Conservation (phyloP, 2,329 filamentous ascomycete genomes). For the Teratosphaeria epicoccoides region DNA sequence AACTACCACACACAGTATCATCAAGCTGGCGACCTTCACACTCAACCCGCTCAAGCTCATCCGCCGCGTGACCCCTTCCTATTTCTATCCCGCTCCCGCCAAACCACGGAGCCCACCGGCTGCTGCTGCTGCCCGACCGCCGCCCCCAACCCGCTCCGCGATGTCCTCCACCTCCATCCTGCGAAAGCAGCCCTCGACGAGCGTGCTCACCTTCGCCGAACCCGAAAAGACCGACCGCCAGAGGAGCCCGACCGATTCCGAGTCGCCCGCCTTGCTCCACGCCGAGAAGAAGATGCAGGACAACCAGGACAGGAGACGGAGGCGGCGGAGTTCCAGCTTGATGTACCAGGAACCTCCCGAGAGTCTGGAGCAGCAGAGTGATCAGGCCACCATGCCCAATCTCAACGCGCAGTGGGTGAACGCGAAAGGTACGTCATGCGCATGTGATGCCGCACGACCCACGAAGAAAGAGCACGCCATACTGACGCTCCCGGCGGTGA, state of each 20-base stretch:
- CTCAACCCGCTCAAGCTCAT: conserved; percentile 15
- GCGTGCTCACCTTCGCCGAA: conserved; percentile 69
- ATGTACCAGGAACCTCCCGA: conserved; percentile 96
- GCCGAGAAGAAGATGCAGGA: conserved; percentile 42
- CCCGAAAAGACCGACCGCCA: conserved; percentile 47
- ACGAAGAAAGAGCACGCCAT: conserved; percentile 5
- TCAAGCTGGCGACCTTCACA: conserved; percentile 4
- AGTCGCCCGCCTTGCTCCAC: conserved; percentile 20
- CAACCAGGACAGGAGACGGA: conserved; percentile 41
- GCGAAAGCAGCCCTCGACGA: conserved; percentile 58
- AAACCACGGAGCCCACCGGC: background rate
- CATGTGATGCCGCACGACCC: background rate
- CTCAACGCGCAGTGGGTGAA: conserved; percentile 98
- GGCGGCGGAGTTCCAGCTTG: conserved; percentile 94
- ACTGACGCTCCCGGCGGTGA: conserved; percentile 5
- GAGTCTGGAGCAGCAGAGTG: conserved; percentile 93
- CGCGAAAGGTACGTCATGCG: conserved; percentile 64
- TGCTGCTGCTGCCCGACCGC: background rate
- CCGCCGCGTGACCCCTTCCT: conserved; percentile 13
- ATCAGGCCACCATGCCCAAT: conserved; percentile 89
- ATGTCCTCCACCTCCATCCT: conserved; percentile 79
- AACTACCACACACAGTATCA: conserved; percentile 1
- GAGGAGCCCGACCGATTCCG: conserved; percentile 1
- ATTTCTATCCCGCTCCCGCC: conserved; percentile 15
- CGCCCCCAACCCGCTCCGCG: conserved; percentile 56